Base-by-base conservation (phyloP, 2,329 filamentous ascomycete species). In the Cyanodermella asteris region DNA sequence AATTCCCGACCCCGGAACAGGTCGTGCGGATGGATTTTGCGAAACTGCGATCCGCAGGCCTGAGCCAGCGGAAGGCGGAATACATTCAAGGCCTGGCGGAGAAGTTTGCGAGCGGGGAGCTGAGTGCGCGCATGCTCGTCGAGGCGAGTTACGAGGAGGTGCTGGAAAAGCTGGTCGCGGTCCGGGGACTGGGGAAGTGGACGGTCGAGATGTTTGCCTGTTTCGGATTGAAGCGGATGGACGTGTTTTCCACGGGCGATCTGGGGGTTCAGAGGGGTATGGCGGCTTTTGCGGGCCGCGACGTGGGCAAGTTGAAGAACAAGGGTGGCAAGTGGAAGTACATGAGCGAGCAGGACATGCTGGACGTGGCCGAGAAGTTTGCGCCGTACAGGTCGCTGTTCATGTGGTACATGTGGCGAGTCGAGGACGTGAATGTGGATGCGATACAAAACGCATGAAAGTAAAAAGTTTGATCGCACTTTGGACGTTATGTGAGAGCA, bases 321-420 rank as follows among this genome's bases (percentile, higher is more conserved):
- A 76, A 68, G 34, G 72, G 72, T 16, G 76, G 77, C 22, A 94
- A 94, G 54, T 94, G 81, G 73, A 94, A 94, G 56, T 97, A 94
- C 47, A 91, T 94, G 81, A 64, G 62, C 18, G 87, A 94, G 51
- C 64, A 69, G 43, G 87, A 94, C 31, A 94, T 97, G 87, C 45
- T 73, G 31, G 75, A 81, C 35, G 59, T 78, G 34, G 71, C 78
- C 8, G 74, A 72, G 29, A 67, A 59, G 42, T 97, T 91, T 46
- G 61, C 63, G 29, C 87, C 84, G 4, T 94, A 91, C 49, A 72
- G 82, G 42, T 87, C 73, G 38, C 45, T 93, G 21, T 91, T 91
- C 41, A 93, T 93, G 82, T 93, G 82, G 82, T 91, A 91, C 45
- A 91, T 91, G 76, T 93, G 84, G 82, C 59, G 73, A 30, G 69